phyloP scores from a whole-genome alignment of 176 grass and related monocot species.

The Paspalum vaginatum region DNA sequence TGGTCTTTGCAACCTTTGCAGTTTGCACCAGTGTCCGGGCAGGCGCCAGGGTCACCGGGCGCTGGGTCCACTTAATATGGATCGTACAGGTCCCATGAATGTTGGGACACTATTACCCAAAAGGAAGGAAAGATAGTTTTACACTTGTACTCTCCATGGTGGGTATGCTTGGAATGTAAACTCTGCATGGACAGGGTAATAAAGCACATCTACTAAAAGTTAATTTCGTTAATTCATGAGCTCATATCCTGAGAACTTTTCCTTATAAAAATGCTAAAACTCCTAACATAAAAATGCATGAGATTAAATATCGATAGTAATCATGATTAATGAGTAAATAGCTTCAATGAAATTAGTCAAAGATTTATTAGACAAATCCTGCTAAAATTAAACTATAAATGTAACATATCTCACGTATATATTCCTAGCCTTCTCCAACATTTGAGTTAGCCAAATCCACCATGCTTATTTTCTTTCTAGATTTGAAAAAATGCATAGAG shows the following conservation, averaged over 20 bases:
- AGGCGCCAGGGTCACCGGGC: no score
- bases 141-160: background rate
- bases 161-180: background rate
- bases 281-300: background rate
- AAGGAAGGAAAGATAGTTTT: background rate
- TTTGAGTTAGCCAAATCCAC: slow-evolving; percentile 21
- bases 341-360: no score
- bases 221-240: background rate
- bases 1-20: no score
- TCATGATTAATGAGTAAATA: background rate
- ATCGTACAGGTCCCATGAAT: background rate
- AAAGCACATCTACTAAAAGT: slow-evolving; percentile 5
- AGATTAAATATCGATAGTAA: background rate
- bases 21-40: no score
- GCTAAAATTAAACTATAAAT: no score
- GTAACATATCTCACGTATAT: background rate
- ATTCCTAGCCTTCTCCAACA: background rate
- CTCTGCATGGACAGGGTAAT: background rate
- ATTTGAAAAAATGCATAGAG: background rate
- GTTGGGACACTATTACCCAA: background rate
- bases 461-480: slow-evolving; percentile 17
- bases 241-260: background rate
- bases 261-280: background rate
- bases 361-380: no score
- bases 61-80: background rate